These are phyloP conservation scores for Aspergillus spinulosporus DNA, from an alignment of 2,329 filamentous ascomycete species.

Conservation along the genomic window DNA sequence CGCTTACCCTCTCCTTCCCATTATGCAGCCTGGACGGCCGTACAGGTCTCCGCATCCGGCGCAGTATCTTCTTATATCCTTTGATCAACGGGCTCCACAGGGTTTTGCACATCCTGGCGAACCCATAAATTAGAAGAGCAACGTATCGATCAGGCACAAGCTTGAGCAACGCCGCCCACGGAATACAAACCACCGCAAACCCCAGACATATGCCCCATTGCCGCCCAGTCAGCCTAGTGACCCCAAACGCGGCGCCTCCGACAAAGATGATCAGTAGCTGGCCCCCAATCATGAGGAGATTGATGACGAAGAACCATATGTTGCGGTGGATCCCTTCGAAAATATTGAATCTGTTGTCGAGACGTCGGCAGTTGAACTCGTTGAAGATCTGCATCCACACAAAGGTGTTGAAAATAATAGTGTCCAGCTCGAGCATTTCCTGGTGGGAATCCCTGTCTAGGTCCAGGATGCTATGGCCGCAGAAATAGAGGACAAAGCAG, in stretches of 20 bases:
- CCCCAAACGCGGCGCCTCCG: constrained; percentile 77
- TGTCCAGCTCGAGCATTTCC: constrained; percentile 61
- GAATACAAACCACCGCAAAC: constrained; percentile 80
- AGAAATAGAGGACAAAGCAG: constrained; percentile 82
- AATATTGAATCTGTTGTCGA: constrained; percentile 94
- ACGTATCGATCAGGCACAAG: constrained; percentile 71
- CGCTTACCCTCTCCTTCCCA: background rate
- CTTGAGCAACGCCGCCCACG: constrained; percentile 77
- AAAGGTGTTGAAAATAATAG: constrained; percentile 95
- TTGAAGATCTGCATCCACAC: constrained; percentile 99
- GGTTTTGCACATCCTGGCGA: background rate
- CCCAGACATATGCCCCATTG: constrained; percentile 89
- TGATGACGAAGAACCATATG: constrained; percentile 85
- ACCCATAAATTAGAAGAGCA: constrained; percentile 38
- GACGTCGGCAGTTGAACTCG: constrained; percentile 90
- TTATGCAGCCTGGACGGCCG: background rate
- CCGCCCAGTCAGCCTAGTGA: constrained; percentile 64
- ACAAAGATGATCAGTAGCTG: constrained; percentile 89
- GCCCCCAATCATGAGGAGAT: constrained; percentile 80
- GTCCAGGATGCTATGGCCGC: constrained; percentile 58
- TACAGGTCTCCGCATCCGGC: background rate
- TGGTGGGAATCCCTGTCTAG: constrained; percentile 46
- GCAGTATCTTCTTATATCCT: background rate
- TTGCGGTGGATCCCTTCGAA: constrained; percentile 85
- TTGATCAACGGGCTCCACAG: background rate